Evolutionary conservation across 805 yeast genomes (phyloP).

Genomic region (Lipomyces japonicus): DNA sequence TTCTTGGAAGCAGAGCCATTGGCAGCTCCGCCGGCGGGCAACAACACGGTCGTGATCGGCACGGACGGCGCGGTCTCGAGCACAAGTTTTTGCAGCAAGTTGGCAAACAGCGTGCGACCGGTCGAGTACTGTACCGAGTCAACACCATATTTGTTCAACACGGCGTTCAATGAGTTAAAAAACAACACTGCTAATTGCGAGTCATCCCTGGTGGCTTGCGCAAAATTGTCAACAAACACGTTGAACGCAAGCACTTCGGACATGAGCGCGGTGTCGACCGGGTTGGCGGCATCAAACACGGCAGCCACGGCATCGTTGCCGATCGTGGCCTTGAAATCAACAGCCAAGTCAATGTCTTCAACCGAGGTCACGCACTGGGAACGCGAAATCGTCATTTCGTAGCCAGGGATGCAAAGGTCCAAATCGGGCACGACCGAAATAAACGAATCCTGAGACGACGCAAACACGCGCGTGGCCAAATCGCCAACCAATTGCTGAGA

Average conservation of each 20-base stretch:
- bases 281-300: constrained; percentile 19
- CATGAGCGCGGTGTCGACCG: constrained; percentile 27
- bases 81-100: constrained; percentile 25
- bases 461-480: constrained; percentile 25
- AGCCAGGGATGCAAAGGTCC: constrained; percentile 26
- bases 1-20: constrained; percentile 21
- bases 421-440: constrained; percentile 29
- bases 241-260: constrained; percentile 28
- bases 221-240: constrained; percentile 21
- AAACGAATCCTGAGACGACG: constrained; percentile 17
- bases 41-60: constrained; percentile 27
- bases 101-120: constrained; percentile 24
- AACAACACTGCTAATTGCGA: constrained; percentile 27
- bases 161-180: constrained; percentile 22
- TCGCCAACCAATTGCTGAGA: constrained; percentile 29
- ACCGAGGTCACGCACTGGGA: constrained; percentile 21
- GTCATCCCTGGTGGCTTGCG: constrained; percentile 24
- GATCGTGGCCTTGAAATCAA: constrained; percentile 18
- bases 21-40: constrained; percentile 19
- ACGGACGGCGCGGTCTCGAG: constrained; percentile 26
- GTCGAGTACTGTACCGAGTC: constrained; percentile 26
- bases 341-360: constrained; percentile 10
- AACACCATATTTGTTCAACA: constrained; percentile 23
- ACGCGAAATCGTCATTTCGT: constrained; percentile 25
- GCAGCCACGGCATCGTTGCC: constrained; percentile 20